phyloP scores from a whole-genome alignment of 2,329 filamentous ascomycete species.

The Epicoccum nigrum region DNA sequence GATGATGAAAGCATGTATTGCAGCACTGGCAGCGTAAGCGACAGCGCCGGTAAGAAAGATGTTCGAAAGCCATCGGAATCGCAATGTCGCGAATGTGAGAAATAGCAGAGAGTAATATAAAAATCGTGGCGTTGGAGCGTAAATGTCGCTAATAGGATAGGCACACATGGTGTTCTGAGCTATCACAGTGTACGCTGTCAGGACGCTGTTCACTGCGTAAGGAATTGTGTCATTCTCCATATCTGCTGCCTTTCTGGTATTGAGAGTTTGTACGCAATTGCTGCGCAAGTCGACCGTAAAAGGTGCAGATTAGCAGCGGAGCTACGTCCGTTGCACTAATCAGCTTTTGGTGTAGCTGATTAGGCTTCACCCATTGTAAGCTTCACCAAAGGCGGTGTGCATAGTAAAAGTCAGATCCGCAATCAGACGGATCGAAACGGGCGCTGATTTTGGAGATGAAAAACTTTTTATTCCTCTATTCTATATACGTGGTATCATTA shows the following conservation, averaged over 20 bases:
- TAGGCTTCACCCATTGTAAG: no score
- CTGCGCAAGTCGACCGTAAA: no score
- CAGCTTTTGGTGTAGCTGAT: no score
- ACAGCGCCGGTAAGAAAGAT: constrained; percentile 10
- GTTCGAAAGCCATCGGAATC: constrained; percentile 10
- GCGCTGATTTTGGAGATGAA: no score
- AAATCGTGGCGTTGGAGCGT: constrained; percentile 11
- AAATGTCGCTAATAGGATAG: constrained; percentile 18
- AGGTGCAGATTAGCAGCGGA: no score
- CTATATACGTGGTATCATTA: constrained; percentile 13
- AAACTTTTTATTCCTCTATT: constrained; percentile 3
- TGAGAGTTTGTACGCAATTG: not conserved
- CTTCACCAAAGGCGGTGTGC: no score
- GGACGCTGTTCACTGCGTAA: not conserved
- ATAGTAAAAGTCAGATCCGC: no score
- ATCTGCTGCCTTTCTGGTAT: not conserved
- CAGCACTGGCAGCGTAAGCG: constrained; percentile 18
- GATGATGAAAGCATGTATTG: constrained; percentile 19
- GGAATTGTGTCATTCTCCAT: not conserved
- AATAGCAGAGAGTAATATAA: constrained; percentile 11
- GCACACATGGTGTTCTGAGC: constrained; percentile 16
- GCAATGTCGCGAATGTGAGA: constrained; percentile 11
- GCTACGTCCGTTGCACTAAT: not conserved
- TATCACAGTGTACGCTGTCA: not conserved
- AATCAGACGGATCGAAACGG: no score